These are phyloP conservation scores for Funneliformis geosporum DNA, from an alignment of 192 early-diverging fungal species.

Conservation along the genomic window DNA sequence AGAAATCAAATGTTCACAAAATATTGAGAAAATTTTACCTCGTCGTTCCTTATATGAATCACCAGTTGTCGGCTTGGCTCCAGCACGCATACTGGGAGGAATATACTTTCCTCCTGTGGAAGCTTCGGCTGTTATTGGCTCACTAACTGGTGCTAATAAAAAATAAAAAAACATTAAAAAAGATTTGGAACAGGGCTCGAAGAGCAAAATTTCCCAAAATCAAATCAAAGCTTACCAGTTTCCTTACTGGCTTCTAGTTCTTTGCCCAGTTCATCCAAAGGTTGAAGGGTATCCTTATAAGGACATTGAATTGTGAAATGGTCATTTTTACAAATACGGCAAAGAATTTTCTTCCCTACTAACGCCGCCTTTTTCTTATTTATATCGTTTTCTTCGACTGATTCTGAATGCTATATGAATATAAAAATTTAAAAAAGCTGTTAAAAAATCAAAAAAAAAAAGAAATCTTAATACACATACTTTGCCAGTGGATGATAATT, in stretches of 20 bases:
- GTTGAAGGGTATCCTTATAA: constrained; percentile 92
- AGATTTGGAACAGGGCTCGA: neutral
- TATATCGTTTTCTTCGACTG: constrained; percentile 67
- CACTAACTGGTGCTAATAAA: constrained; percentile 29
- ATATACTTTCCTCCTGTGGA: constrained; percentile 72
- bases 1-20: neutral
- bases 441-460: neutral
- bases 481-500: constrained; percentile 75
- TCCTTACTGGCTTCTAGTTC: constrained; percentile 45
- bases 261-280: constrained; percentile 67
- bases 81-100: constrained; percentile 77
- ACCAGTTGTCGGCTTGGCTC: constrained; percentile 38
- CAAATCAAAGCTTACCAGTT: constrained; percentile 39
- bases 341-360: constrained; percentile 82
- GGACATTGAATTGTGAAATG: constrained; percentile 98
- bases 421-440: neutral
- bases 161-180: constrained; percentile 15
- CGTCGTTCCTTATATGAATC: constrained; percentile 54
- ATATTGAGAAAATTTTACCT: constrained; percentile 17
- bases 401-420: constrained; percentile 42
- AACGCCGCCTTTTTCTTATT: constrained; percentile 55
- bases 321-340: constrained; percentile 95
- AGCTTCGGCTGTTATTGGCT: constrained; percentile 38
- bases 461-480: constrained; percentile 34
- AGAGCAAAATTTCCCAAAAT: neutral